Evolutionary conservation across 345 rosid genomes (phyloP).

Genomic region (Lepidium sativum): DNA sequence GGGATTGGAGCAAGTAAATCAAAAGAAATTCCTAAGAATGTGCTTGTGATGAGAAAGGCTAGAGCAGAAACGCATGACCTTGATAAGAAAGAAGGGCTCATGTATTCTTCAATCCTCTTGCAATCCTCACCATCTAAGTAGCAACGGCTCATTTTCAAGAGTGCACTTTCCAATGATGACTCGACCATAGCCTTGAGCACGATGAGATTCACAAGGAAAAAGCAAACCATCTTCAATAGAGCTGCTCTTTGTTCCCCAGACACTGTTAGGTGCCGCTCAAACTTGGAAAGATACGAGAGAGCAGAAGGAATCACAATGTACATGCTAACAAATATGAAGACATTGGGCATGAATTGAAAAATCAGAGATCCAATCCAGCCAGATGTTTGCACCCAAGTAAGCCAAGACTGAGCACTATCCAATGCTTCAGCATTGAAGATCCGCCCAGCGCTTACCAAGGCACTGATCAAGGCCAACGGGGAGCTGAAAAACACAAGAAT

Average conservation of each 20-base stretch:
- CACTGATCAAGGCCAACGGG: conserved; percentile 81
- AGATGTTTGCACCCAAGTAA: conserved; percentile 86
- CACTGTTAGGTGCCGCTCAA: conserved; percentile 80
- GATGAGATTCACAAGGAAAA: conserved; percentile 93
- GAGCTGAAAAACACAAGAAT: conserved; percentile 89
- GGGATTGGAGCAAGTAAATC: conserved; percentile 92
- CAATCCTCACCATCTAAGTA: conserved; percentile 97
- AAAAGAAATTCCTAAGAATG: conserved; percentile 89
- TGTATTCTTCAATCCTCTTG: conserved; percentile 91
- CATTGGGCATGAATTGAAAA: conserved; percentile 91
- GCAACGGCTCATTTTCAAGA: conserved; percentile 85
- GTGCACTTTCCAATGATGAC: conserved; percentile 77
- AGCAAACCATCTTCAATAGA: conserved; percentile 96
- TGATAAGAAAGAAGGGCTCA: conserved; percentile 86
- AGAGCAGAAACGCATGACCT: conserved; percentile 91
- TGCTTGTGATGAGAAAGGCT: conserved; percentile 85
- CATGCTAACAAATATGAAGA: conserved; percentile 89
- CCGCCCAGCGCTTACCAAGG: conserved; percentile 74
- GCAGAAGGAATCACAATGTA: conserved; percentile 84
- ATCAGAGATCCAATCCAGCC: conserved; percentile 89
- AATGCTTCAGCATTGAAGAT: conserved; percentile 90
- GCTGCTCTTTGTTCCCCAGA: conserved; percentile 94
- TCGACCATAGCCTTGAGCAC: conserved; percentile 79
- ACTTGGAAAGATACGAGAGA: conserved; percentile 87
- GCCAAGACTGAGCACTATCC: conserved; percentile 85